Evolutionary conservation across 192 early-diverging fungal species (phyloP), one percentile per base, ranked within the genome.

Genomic region (Rhizoclosmatium sp.): DNA sequence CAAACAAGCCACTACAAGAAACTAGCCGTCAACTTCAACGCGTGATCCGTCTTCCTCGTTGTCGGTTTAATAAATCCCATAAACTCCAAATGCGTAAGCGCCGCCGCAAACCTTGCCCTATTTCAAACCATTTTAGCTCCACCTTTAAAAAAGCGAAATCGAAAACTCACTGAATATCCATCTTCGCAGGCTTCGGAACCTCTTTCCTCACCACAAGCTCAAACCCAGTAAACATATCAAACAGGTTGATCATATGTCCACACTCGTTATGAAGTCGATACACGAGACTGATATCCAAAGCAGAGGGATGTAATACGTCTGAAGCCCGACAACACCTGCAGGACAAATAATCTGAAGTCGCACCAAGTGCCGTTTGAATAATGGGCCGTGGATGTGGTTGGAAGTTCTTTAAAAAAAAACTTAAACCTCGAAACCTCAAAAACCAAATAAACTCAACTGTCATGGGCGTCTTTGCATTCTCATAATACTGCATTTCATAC

Each of bases 201-300:
- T 93, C 93, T 39, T 87, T 86, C 76, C 93, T 91, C 64, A 97
- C 79, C 39, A 96, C 87, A n/a, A 89, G 88, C 12, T 90, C 85
- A 85, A 99, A 99, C 7, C 93, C 93, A 54, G 89, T 85, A 75
- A 92, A 96, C 93, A 94, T 95, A 82, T 99, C 97, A 78, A 92
- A 94, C 56, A 98, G 81, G 79, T 99, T 98, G 82, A 99, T 97
- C 87, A 98, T 84, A 73, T 93, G 89, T 2, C 96, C 95, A 81
- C 94, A 98, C 72, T 98, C 96, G 4, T 93, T 85, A 83, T 98
- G 95, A 12, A 98, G 87, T 59, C 92, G 91, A 80, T 99, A 99
- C 4, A 94, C 82, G 49, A 98, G 94, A 84, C 92, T 93, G 0
- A 92, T 94, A 81, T 99, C 98, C 59, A 94, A 87, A 80, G 93